Conservation (phyloP, 2,329 filamentous ascomycete genomes). For the Cladophialophora exuberans region DNA sequence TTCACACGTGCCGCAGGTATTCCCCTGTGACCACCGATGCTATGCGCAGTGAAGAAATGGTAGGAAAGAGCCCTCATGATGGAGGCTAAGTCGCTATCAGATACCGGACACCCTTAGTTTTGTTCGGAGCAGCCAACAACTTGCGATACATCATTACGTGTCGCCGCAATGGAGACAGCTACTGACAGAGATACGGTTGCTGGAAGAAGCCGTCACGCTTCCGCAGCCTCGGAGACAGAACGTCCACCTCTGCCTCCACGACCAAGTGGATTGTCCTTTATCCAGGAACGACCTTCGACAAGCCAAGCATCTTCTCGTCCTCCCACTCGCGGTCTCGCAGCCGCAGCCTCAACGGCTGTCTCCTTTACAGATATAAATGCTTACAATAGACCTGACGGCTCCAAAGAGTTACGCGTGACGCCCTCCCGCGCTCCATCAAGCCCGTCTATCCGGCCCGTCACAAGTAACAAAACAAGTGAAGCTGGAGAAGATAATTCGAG, state of each 20-base stretch:
- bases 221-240: constrained; percentile 36
- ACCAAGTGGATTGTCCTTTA: constrained; percentile 41
- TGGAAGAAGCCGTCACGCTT: constrained; percentile 5
- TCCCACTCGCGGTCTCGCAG: constrained; percentile 46
- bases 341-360: constrained; percentile 80
- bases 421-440: constrained; percentile 43
- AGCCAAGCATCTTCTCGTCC: constrained; percentile 38
- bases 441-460: constrained; percentile 39
- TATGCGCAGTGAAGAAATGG: constrained; percentile 11
- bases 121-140: constrained; percentile 7
- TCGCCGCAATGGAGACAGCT: constrained; percentile 2
- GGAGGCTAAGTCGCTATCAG: constrained; percentile 8
- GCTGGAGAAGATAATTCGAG: constrained; percentile 53
- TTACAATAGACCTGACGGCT: constrained; percentile 71
- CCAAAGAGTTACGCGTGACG: constrained; percentile 63
- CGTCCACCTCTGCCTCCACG: constrained; percentile 53
- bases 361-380: constrained; percentile 81
- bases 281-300: constrained; percentile 29
- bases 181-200: not conserved
- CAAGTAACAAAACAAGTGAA: constrained; percentile 54
- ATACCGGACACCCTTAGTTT: constrained; percentile 13
- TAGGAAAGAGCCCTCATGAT: constrained; percentile 21
- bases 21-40: constrained; percentile 13
- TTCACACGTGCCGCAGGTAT: not conserved
- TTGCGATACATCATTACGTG: not conserved